Base-by-base conservation (phyloP, 805 yeast genomes). In the Teunomyces lycoperdinae region DNA sequence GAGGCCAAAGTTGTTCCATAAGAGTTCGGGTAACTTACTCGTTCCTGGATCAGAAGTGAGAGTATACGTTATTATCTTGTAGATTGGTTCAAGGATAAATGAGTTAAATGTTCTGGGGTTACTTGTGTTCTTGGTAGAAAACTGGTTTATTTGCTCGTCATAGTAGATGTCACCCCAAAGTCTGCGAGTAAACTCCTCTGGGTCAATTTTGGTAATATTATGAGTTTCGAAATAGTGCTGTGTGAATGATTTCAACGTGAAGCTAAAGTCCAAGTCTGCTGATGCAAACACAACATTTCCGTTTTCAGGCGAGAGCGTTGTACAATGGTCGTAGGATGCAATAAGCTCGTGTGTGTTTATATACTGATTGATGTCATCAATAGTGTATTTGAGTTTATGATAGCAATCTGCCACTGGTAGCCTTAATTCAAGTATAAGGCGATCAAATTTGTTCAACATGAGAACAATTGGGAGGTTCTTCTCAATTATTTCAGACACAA, bases 151-250 rank as follows among this genome's bases (percentile, higher is more conserved):
- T 0, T 51, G 47, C 1, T 67, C 56, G 44, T 80, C 64, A 58
- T 69, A 88, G 55, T 74, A 83, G 5, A 81, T 59, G 51, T 85
- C 84, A 0, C 96, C 97, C 97, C 97, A 91, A 16, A 90, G 68
- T 47, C 81, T 71, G 38, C 62, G 58, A 0, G 80, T 68, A 60
- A 90, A 80, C 2, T 61, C 65, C 8, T 40, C 39, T 9, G 36
- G 17, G 16, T 48, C 51, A 1, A 41, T 16, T 7, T 28, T 33
- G 29, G 45, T 30, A 2, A 46, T 27, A 11, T 35, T 33, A 24
- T 48, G 50, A n/a, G 40, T 45, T 1, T 53, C 48, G 26, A 53
- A 77, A 66, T 79, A 85, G 11, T 76, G 57, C 10, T 64, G 50
- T 0, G 89, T 80, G 67, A 90, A 89, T 24, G 89, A 82, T 40